Evolutionary conservation across 352 stramenopile genomes (phyloP), one percentile per base, ranked within the genome.

Genomic region (Saprolegnia diclina): DNA sequence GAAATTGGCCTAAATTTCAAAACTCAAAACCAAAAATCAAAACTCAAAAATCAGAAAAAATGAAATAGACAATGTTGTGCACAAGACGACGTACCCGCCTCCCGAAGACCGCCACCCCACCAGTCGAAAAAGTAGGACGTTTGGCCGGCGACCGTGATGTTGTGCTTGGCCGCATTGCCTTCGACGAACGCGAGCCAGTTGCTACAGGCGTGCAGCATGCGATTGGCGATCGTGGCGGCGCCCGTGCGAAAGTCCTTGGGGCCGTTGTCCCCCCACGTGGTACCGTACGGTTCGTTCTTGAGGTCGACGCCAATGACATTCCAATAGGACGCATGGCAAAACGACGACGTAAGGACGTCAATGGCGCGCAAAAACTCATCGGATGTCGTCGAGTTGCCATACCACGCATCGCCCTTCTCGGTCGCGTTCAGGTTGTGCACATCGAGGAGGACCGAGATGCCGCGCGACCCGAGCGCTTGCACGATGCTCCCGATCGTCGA

Each of bases 181-280:
- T 90, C 82, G 5, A 90, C 76, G 29, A 90, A 90, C 1, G 80
- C 80, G 59, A 90, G 24, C 82, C 82, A 90, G 40, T 85, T 86
- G 0, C 74, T 73, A 44, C 82, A 90, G 0, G 75, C 80, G 38
- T 82, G 64, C 5, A 90, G 74, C 79, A 90, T 88, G 14, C 77
- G 76, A 55, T 90, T 84, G 13, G 79, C 82, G 29, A 90, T 88
- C 13, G 80, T 32, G 22, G 76, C 83, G 37, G 82, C 77, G 3
- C 82, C 82, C 22, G 80, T 76, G 29, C 74, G 74, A 53, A 90
- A 88, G 44, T 90, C 82, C 19, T 72, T 78, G 29, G 73, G 72
- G 0, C 37, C 69, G 16, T 71, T 73, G 0, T 37, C 32, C 0
- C 82, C 82, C 82, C 82, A 90, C n/a, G 77, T 74, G 32, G 76